Base-by-base conservation (phyloP, 2,329 filamentous ascomycete species). In the Amesomyces nigricolor region DNA sequence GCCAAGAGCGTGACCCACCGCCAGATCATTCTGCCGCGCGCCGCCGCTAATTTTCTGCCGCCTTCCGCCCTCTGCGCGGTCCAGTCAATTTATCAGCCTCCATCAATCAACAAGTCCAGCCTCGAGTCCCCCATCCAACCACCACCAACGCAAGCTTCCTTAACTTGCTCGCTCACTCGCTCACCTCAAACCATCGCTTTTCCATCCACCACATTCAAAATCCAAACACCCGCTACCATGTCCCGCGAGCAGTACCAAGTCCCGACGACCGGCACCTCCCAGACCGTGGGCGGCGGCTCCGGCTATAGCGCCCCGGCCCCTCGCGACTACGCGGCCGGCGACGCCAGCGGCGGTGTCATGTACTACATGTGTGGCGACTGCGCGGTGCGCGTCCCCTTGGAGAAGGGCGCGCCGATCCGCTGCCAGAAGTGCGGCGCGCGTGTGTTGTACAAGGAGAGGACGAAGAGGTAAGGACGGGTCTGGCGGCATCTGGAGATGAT, bases 401-500 rank as follows among this genome's bases (percentile, higher is more conserved):
- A 87, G 72, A 82, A 86, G 63, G 86, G 84, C 60, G 89, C 94
- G 66, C 85, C 87, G 35, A 92, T 95, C 63, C 81, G 89, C 29
- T 96, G 91, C 79, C 88, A 89, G 72, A 88, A 91, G 74, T 99
- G 94, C 72, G 94, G 94, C 7, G 94, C 96, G 67, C 86, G 94
- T 62, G 91, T 99, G 59, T 75, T 99, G 63, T 97, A 97, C 75
- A 99, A 99, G 82, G 89, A 96, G 82, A 78, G 94, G 69, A 99
- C 94, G 44, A 96, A 95, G 80, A 84, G 94, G 94, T 96, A 71
- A 73, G 87, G 17, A 19, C 22, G 2, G 2, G 9, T 2, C 16
- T 16, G 10, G 14, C 4, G 11, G 3, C n/a, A 14, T 5, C 11
- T 1, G 2, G n/a, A 6, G n/a, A 11, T 11, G 4, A 14, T 19